Base-by-base conservation (phyloP, 805 yeast genomes). In the Candida oleophila region DNA sequence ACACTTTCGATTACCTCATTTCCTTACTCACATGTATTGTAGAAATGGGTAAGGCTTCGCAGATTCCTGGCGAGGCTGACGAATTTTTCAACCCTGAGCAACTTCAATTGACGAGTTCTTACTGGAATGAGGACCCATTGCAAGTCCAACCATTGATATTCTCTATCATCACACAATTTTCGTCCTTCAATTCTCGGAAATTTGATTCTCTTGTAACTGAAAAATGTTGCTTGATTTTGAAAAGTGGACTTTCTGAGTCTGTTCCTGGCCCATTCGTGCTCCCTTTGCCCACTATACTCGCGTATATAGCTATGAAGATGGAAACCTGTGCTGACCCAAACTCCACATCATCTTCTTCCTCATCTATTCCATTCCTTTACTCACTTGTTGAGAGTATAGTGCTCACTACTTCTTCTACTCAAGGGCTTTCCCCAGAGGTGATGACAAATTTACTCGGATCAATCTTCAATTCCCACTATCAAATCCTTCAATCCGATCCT, bases 31-130 rank as follows among this genome's bases (percentile, higher is more conserved):
- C 78, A 12, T 86, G 89, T 56, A 61, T 89, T 0, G 74, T 75
- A n/a, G 87, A 85, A 44, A 68, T 89, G 3, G 94, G 89, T 0
- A 84, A 82, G 46, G 89, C 90, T 0, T 62, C 85, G 56, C 79
- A 80, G 42, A 62, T 77, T 2, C 83, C 88, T 0, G 81, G 74
- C 35, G 75, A 69, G 20, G 66, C 69, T 2, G 74, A 69, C 37
- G 76, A 71, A 9, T 63, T 64, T 19, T 66, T 63, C 37, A 66
- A 67, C 20, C 55, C 51, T 5, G 68, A 64, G 14, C 73, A 74
- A 42, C 49, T 59, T 19, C 64, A 62, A 21, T 36, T 44, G 3
- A 49, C 49, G 16, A 53, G 59, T 41, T 55, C 56, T 18, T 80
- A 69, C 55, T 82, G 88, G 86, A 38, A 47, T 0, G 49, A 56